These are phyloP conservation scores for Rhododendron molle DNA, from an alignment of 148 eudicot species.

Conservation along the genomic window DNA sequence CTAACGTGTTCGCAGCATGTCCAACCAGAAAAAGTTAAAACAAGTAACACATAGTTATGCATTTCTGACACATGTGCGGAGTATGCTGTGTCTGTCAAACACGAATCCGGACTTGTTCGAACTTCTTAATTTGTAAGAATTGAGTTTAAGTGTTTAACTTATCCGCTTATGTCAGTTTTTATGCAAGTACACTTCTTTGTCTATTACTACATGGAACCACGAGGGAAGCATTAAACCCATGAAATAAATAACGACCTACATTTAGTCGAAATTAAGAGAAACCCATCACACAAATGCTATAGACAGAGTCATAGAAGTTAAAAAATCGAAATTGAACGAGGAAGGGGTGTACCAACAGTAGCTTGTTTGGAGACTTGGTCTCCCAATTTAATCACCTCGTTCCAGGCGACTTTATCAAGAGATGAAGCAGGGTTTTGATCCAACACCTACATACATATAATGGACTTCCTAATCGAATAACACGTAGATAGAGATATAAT, in stretches of 20 bases:
- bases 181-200: background rate
- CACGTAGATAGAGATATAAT: background rate
- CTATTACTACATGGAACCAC: background rate
- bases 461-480: background rate
- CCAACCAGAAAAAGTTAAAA: background rate
- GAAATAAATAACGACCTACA: background rate
- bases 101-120: background rate
- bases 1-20: background rate
- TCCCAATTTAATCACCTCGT: constrained; percentile 62
- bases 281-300: background rate
- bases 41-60: background rate
- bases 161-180: background rate
- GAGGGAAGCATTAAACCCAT: background rate
- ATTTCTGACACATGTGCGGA: background rate
- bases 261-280: background rate
- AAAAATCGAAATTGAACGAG: background rate
- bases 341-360: constrained; percentile 48
- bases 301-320: background rate
- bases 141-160: background rate
- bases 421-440: constrained; percentile 64
- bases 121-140: background rate
- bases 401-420: constrained; percentile 64
- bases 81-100: background rate
- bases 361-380: constrained; percentile 88
- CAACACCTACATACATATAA: constrained; percentile 35